Base-by-base conservation (phyloP, 129 eudicot species). In the Chrysanthemum lavandulifolium region DNA sequence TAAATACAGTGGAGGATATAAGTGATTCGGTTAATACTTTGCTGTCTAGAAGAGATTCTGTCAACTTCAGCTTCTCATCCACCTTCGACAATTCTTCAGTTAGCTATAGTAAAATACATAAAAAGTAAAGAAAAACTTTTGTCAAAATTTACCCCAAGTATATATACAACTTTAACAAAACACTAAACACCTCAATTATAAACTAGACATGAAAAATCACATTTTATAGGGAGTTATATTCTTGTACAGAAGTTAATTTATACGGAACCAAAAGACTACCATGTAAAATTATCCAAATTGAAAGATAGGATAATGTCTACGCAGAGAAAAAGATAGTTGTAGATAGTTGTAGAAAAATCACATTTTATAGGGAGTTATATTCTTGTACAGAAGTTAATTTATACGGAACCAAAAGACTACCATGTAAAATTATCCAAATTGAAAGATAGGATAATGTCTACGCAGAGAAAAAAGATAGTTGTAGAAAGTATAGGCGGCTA, bases 31-130 rank as follows among this genome's bases (percentile, higher is more conserved):
- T 27, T 21, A 48, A 72, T 85, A 92, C 97, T 78, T 86, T 92
- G 96, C 96, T 92, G 54, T 92, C 91, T n/a, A 92, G 83, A 80
- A 88, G 85, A 63, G 90, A 84, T 73, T 92, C 96, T 3, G 94
- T 83, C 66, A 89, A 73, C 80, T 92, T 92, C 70, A 92, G 94
- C 85, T 92, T 92, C 87, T 83, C 94, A 14, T 92, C 97, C 79
- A 86, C 91, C 87, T 85, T 92, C 27, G 84, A 55, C 80, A 89
- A 71, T 78, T 86, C 97, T 48, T 88, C 97, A 49, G 96, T 84
- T 45, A 92, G 90, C 97, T 92, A 76, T 16, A 49, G 51, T 40
- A 43, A 40, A 50, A 63, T 57, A 69, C 45, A 57, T 29, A 12
- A 68, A 59, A 79, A 16, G 18, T 63, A 64, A 52, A 81, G 59